Base-by-base conservation (phyloP, 495 filamentous ascomycete genomes). In the Apiosordaria backusii region DNA sequence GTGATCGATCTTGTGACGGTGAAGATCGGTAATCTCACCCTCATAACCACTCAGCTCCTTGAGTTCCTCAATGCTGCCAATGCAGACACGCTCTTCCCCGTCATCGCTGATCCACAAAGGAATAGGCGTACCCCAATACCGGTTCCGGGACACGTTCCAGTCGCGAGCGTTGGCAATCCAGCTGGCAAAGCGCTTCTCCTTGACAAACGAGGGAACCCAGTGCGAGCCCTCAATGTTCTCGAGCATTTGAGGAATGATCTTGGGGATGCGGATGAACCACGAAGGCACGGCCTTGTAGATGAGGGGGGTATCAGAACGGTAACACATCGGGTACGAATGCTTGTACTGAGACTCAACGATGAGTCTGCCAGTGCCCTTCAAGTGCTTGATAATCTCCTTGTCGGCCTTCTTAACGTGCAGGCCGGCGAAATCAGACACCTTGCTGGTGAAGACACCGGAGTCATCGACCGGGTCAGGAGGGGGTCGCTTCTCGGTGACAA, bases 61-160 rank as follows among this genome's bases (percentile, higher is more conserved):
- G 61, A 99, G 85, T 76, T 99, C 93, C 24, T 86, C 85, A 10
- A 93, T 84, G 71, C 92, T 96, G 54, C 93, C 92, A 60, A 98
- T 80, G 74, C 93, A 96, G 45, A 99, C 87, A 63, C 90, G 80
- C 77, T 99, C 95, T 68, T 91, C 88, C 70, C 87, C 79, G 74
- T 97, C 93, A 50, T 95, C 90, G 76, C 89, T 96, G 1, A 91
- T 88, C 95, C 95, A 99, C 52, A 98, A 72, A 0, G 95, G 95
- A 27, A 99, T 85, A 89, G 95, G 95, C 1, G 95, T 98, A 66
- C 95, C 95, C 95, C 95, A 99, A 77, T 97, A 99, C 62, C 95
- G 86, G 76, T 97, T 97, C 52, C 95, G 85, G 57, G 92, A 96
- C 50, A 99, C 89, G 76, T 97, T 97, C 95, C 95, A 99, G 78